Conservation (phyloP, 1,284 basidiomycete species). For the Microbotryum saponariae region DNA sequence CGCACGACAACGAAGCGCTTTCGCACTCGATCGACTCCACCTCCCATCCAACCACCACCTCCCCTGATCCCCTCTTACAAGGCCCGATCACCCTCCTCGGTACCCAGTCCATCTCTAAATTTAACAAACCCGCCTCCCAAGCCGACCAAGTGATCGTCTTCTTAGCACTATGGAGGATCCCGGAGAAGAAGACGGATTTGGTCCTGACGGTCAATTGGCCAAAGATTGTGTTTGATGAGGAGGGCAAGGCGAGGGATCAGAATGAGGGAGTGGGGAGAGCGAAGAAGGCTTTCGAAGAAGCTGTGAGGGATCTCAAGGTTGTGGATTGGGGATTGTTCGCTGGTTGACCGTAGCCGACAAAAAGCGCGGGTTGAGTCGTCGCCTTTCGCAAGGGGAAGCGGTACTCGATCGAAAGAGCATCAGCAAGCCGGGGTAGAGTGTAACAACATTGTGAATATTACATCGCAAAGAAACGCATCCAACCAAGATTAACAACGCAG, state of each 20-base stretch:
- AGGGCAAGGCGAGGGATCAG: constrained; percentile 44
- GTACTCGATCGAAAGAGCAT: too few species aligned
- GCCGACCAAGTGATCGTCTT: constrained; percentile 65
- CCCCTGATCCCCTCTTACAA: constrained; percentile 44
- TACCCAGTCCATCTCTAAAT: constrained; percentile 65
- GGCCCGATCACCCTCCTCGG: constrained; percentile 61
- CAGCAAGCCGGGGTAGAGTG: too few species aligned
- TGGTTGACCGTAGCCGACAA: constrained; percentile 41
- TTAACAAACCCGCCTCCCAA: constrained; percentile 49
- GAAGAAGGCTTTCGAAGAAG: constrained; percentile 49
- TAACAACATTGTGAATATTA: too few species aligned
- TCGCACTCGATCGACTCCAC: constrained; percentile 45
- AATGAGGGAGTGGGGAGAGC: constrained; percentile 34
- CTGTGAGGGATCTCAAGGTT: constrained; percentile 58
- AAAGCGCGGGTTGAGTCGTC: too few species aligned
- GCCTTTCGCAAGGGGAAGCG: too few species aligned
- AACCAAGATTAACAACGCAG: too few species aligned
- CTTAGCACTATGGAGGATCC: constrained; percentile 70
- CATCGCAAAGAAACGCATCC: too few species aligned
- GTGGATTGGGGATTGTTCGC: constrained; percentile 67
- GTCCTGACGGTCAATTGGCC: constrained; percentile 65
- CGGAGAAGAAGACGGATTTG: constrained; percentile 52
- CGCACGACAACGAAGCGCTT: constrained; percentile 78
- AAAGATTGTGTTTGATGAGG: constrained; percentile 49
- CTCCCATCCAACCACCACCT: constrained; percentile 23